Conservation (phyloP, 768 basidiomycete genomes). For the Hysterangium stoloniferum region DNA sequence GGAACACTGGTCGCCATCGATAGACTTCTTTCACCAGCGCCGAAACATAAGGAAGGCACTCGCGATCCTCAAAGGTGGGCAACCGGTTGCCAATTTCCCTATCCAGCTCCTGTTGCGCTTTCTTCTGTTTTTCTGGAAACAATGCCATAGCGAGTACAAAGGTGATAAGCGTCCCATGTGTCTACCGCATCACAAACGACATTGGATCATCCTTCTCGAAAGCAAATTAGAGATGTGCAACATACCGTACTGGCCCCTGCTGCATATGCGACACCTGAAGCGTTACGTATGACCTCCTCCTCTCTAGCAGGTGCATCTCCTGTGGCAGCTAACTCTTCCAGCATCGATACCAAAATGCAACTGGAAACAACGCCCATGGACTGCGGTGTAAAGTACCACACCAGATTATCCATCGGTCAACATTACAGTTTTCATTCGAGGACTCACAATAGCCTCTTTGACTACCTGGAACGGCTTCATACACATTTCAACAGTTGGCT, state of each 20-base stretch:
- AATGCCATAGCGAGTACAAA: conserved; percentile 25
- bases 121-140: conserved; percentile 24
- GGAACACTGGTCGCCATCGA: conserved; percentile 8
- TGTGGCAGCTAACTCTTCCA: not conserved
- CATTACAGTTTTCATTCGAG: no score
- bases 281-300: conserved; percentile 42
- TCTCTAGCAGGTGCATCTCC: not conserved
- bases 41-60: conserved; percentile 21
- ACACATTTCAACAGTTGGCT: no score
- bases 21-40: conserved; percentile 27
- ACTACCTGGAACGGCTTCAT: no score
- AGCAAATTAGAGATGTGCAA: not conserved
- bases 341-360: conserved; percentile 7
- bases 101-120: conserved; percentile 30
- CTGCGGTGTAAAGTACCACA: no score
- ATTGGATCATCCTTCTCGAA: not conserved
- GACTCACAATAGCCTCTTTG: no score
- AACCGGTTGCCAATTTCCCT: conserved; percentile 29
- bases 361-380: not conserved
- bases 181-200: no score
- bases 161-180: not conserved
- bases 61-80: conserved; percentile 20
- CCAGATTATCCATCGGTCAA: no score
- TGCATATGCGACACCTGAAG: conserved; percentile 42
- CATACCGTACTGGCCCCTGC: conserved; percentile 27